Conservation (phyloP, 2,329 filamentous ascomycete genomes). For the Claviceps purpurea region DNA sequence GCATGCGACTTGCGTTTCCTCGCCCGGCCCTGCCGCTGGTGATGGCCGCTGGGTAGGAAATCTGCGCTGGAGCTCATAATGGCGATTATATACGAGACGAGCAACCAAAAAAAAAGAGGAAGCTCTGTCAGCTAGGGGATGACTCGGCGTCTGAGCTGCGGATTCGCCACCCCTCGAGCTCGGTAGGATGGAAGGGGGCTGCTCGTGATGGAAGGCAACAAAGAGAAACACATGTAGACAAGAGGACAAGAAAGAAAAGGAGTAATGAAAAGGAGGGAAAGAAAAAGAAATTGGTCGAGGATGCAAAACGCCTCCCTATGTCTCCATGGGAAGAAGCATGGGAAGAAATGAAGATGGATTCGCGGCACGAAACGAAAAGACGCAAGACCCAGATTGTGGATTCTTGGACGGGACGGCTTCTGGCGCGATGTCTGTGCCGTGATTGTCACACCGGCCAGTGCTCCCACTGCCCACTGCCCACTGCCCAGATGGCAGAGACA, state of each 20-base stretch:
- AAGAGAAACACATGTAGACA: background rate
- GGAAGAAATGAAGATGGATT: too few species aligned
- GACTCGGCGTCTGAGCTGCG: too few species aligned
- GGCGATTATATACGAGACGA: background rate
- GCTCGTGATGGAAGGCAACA: background rate
- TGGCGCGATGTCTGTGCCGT: background rate
- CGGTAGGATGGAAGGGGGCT: background rate
- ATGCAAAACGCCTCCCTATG: background rate
- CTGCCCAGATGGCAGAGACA: too few species aligned
- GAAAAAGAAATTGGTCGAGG: background rate
- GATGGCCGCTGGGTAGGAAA: conserved; percentile 13
- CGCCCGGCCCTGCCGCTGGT: conserved; percentile 33
- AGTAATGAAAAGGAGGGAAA: background rate
- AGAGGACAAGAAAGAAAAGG: background rate
- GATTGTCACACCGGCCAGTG: background rate
- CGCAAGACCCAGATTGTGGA: background rate
- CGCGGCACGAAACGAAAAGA: background rate
- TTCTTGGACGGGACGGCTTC: background rate
- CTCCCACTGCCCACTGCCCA: too few species aligned
- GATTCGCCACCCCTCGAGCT: too few species aligned
- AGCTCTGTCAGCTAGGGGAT: background rate
- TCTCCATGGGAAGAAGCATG: too few species aligned
- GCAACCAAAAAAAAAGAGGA: background rate
- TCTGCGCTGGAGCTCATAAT: conserved; percentile 18
- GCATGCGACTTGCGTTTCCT: conserved; percentile 37